Base-by-base conservation (phyloP, 2,329 filamentous ascomycete genomes). In the Aspergillus sojae region DNA sequence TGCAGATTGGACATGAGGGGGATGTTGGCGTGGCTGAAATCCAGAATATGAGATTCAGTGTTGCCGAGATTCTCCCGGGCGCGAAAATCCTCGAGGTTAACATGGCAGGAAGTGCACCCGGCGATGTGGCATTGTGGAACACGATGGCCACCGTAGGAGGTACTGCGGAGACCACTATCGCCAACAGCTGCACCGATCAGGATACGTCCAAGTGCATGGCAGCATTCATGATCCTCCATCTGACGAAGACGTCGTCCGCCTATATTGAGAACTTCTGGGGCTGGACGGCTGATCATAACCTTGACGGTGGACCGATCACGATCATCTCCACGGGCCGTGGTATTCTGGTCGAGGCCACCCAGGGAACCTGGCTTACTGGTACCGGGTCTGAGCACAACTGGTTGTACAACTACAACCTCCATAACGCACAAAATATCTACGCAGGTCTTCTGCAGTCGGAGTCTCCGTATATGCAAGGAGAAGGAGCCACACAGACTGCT, bases 191-290 rank as follows among this genome's bases (percentile, higher is more conserved):
- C 64, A 71, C 68, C 1, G 70, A 67, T 5, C 70, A 71, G 57
- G 69, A 77, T 57, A 74, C 79, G 0, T 73, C 71, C 36, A 65
- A 75, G 45, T 85, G 84, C 72, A 83, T 81, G 71, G 84, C 81
- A 1, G 82, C 83, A 0, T 84, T 80, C 60, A 73, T 81, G 39
- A 72, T 85, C 59, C 75, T 88, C 56, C 85, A 88, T 67, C 75
- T 88, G 21, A 82, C 82, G 0, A 62, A 75, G 14, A 75, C 72
- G 0, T 79, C 81, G 0, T 81, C 82, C 1, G 81, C 80, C 4
- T 87, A 87, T 65, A 77, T 86, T 48, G 85, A 88, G 70, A 86
- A 87, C 67, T 75, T 82, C 61, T 82, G 82, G 82, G 72, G 79
- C 4, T 84, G 82, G 82, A 83, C 78, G 19, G 79, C 80, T 4